Base-by-base conservation (phyloP, 1,284 basidiomycete species). In the Leucoagaricus sp. region DNA sequence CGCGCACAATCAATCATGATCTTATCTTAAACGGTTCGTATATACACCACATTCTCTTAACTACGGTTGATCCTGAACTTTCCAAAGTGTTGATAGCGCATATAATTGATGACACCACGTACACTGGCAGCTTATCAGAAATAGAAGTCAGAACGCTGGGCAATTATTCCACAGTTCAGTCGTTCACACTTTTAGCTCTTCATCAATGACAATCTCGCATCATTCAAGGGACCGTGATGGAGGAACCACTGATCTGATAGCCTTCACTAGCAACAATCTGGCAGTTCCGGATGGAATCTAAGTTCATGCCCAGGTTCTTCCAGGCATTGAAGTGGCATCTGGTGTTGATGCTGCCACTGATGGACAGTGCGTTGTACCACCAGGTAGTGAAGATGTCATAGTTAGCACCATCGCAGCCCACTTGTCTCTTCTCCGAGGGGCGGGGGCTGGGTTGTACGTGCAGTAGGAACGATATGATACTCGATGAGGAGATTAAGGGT, bases 381-480 rank as follows among this genome's bases (percentile, higher is more conserved):
- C 57, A 53, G 40, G 68, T 68, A 34, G 53, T 19, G 52, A 64
- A 61, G 53, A 68, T 64, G 51, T 67, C 62, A 62, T 68, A 67
- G 15, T 44, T 52, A 13, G 63, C 63, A 12, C 70, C 71, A 46
- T 73, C 66, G 42, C 65, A 70, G 42, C 62, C 69, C 25, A 71
- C 63, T 0, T 65, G 60, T 9, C 71, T 71, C 59, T 64, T 25
- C 55, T 48, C 9, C 61, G 48, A 19, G 65, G 63, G 23, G 60
- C 69, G n/a, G 66, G 64, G 28, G 65, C 59, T 8, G 75, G 75
- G 67, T 77, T 72, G 63, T 73, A 76, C 12, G 63, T 65, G 21
- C 75, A 75, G 60, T 69, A 77, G 26, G 65, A 64, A 69, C 61
- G 64, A 76, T 67, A 66, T 75, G 74, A 65, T 75, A 76, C 62